Base-by-base conservation (phyloP, 164 flowering plant species). In the Chloranthus sessilifolius region DNA sequence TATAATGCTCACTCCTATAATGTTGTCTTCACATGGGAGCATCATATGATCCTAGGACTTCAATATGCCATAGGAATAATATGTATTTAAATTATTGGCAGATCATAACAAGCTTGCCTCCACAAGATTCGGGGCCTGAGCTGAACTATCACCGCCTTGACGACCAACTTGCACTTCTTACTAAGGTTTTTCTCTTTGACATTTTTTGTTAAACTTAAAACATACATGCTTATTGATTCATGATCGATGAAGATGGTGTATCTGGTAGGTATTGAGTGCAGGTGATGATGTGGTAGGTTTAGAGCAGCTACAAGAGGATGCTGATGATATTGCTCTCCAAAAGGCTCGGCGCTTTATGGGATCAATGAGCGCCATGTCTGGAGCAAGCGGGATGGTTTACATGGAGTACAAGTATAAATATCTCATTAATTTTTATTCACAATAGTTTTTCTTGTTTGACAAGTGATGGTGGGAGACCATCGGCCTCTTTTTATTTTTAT, bases 31-130 rank as follows among this genome's bases (percentile, higher is more conserved):
- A n/a, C n/a, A n/a, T n/a, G n/a, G n/a, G n/a, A n/a, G n/a, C n/a
- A n/a, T n/a, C n/a, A n/a, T n/a, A n/a, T n/a, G n/a, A n/a, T n/a
- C n/a, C n/a, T n/a, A n/a, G n/a, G n/a, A n/a, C n/a, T n/a, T n/a
- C n/a, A n/a, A n/a, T n/a, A n/a, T n/a, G n/a, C n/a, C n/a, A n/a
- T n/a, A n/a, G n/a, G n/a, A n/a, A n/a, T n/a, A n/a, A n/a, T n/a
- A n/a, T n/a, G n/a, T n/a, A n/a, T n/a, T n/a, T n/a, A n/a, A 59
- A 59, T 23, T 24, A 8, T 43, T 44, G 24, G 21, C 60, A 73
- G 95, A 82, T 88, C 5, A 88, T 88, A 22, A 88, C 99, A 58
- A 70, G 91, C 68, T 71, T 92, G 72, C 99, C 99, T 3, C 99
- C 99, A 29, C 63, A 91, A 31, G 91, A 88, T 74, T n/a, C 81